A percentile compares a stretch with the other conserved stretches of the same genome.
Evolutionary conservation across 2,329 filamentous ascomycete species (phyloP).

Genomic region (Rhexocercosporidium sp.): DNA sequence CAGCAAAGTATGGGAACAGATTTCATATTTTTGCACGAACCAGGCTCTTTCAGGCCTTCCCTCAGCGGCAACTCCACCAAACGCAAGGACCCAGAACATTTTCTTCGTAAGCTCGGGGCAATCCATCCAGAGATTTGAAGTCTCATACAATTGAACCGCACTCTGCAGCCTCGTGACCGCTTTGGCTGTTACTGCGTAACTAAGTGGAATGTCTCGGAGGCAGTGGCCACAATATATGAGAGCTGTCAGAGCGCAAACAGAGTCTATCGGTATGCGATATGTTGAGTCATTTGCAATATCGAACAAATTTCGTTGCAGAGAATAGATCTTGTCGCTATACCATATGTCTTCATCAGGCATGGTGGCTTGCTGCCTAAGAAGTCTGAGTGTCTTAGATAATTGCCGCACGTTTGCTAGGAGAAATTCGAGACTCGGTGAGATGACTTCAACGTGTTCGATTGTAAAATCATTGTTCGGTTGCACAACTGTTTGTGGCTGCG

Average conservation of each 20-base stretch:
- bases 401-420: background rate
- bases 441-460: background rate
- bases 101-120: background rate
- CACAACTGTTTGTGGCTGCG: background rate
- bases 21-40: slow-evolving; percentile 11
- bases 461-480: background rate
- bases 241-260: background rate
- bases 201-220: background rate
- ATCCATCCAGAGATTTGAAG: background rate
- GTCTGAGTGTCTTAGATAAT: background rate
- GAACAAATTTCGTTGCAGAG: slow-evolving; percentile 6
- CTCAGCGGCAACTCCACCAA: slow-evolving; percentile 21
- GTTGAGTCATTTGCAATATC: background rate
- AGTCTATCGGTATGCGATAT: background rate
- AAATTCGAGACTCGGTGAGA: background rate
- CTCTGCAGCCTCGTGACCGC: background rate
- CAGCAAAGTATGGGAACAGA: background rate
- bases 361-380: background rate
- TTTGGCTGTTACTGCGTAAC: background rate
- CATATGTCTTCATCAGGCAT: slow-evolving; percentile 21
- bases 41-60: slow-evolving; percentile 17
- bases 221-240: background rate
- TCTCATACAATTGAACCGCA: background rate
- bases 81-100: slow-evolving; percentile 19
- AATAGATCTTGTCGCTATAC: slow-evolving; percentile 25